Evolutionary conservation across 805 yeast genomes (phyloP).

Genomic region (Hanseniaspora hatyaiensis): DNA sequence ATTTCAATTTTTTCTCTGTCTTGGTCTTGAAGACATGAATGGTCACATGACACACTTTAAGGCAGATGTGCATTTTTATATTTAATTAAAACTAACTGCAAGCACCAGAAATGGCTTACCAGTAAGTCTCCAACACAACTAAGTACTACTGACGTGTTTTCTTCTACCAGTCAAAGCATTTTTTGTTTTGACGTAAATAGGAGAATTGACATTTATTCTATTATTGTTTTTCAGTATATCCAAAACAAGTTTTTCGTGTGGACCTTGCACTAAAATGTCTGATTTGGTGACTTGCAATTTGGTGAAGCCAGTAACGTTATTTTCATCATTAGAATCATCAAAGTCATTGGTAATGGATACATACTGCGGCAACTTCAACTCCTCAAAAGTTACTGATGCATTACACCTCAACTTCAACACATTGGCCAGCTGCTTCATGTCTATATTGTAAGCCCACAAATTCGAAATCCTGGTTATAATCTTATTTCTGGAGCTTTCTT

Average conservation of each 20-base stretch:
- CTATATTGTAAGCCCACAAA: conserved; percentile 55
- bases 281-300: conserved; percentile 29
- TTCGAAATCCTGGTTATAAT: conserved; percentile 61
- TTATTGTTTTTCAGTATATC: conserved; percentile 42
- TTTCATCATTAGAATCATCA: conserved; percentile 22
- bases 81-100: too few species aligned
- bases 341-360: conserved; percentile 5
- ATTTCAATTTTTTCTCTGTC: neutral
- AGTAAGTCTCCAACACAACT: too few species aligned
- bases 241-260: conserved; percentile 56
- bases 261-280: conserved; percentile 84
- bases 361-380: conserved; percentile 29
- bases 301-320: conserved; percentile 2
- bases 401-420: conserved; percentile 71
- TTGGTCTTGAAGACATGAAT: too few species aligned
- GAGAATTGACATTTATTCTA: conserved; percentile 55
- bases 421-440: conserved; percentile 52
- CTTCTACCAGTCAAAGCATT: conserved; percentile 36
- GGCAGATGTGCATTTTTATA: too few species aligned
- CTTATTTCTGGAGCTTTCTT: conserved; percentile 47
- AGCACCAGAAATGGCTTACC: too few species aligned
- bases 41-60: neutral
- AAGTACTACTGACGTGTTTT: conserved; percentile 22
- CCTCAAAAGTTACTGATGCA: conserved; percentile 71
- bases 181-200: conserved; percentile 31